Percentiles rank a stretch among this genome's conserved stretches.
Conservation (phyloP, 2,329 filamentous ascomycete genomes). For the Apiospora sp. region DNA sequence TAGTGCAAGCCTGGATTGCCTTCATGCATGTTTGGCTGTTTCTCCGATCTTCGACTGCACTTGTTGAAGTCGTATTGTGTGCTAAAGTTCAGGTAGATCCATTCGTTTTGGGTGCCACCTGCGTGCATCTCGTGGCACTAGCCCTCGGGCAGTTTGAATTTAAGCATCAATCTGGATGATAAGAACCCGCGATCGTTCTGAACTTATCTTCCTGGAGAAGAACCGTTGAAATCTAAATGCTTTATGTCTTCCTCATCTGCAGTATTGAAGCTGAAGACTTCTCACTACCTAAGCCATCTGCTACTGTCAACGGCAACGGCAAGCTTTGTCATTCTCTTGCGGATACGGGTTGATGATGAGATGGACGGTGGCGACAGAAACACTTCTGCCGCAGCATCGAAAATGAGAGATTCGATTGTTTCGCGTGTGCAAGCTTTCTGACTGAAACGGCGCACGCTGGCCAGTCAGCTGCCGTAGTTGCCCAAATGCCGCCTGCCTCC, state of each 20-base stretch:
- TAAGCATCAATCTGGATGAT: not conserved
- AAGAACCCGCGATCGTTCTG: not conserved
- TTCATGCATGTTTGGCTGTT: no score
- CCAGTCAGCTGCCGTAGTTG: constrained; percentile 6
- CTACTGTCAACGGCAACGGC: not conserved
- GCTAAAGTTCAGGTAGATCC: not conserved
- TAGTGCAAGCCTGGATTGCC: not conserved
- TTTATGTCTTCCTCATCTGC: no score
- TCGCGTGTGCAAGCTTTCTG: constrained; percentile 1
- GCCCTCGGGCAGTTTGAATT: not conserved
- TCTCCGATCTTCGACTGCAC: no score
- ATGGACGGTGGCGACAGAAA: not conserved
- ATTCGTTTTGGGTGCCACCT: not conserved
- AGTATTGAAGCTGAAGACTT: no score
- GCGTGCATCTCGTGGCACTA: not conserved
- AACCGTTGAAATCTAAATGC: no score
- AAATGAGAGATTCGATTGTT: not conserved
- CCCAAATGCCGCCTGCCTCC: constrained; percentile 6
- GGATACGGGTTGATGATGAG: not conserved
- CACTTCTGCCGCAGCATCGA: not conserved
- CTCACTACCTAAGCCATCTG: not conserved
- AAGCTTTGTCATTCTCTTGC: not conserved
- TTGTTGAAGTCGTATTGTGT: not conserved
- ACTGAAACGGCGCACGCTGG: constrained; percentile 3
- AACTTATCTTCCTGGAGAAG: not conserved